phyloP scores from a whole-genome alignment of 2,329 filamentous ascomycete species.

The Pseudocercospora eumusae region DNA sequence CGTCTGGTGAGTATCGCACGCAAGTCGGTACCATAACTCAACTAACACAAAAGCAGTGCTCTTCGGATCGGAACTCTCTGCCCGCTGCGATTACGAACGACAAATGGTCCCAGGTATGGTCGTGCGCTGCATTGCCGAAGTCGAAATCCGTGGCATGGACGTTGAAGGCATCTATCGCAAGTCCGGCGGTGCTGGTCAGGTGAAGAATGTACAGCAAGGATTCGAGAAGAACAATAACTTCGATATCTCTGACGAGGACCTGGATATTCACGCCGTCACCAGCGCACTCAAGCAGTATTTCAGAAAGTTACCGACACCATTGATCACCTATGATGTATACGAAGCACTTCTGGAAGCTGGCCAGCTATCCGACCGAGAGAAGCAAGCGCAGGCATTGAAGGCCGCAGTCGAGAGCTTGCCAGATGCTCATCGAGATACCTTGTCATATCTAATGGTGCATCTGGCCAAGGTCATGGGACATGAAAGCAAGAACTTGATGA shows the following conservation, averaged over 20 bases:
- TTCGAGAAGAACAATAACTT: constrained; percentile 78
- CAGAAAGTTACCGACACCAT: constrained; percentile 82
- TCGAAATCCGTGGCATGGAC: constrained; percentile 94
- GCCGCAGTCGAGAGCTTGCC: constrained; percentile 77
- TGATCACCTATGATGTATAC: constrained; percentile 91
- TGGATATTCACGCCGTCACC: constrained; percentile 95
- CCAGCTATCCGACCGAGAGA: constrained; percentile 60
- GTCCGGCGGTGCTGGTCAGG: constrained; percentile 87
- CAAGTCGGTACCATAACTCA: not conserved
- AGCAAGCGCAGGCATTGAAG: constrained; percentile 70
- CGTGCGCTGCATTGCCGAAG: constrained; percentile 91
- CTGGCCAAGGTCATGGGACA: constrained; percentile 80
- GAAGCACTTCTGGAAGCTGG: constrained; percentile 78
- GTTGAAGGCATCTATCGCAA: constrained; percentile 97
- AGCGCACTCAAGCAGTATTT: constrained; percentile 98
- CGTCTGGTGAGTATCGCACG: constrained; percentile 35
- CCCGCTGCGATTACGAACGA: constrained; percentile 84
- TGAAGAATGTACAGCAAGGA: constrained; percentile 85
- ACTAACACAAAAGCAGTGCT: constrained; percentile 53
- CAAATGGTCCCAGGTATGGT: constrained; percentile 88
- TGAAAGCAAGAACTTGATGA: constrained; percentile 91
- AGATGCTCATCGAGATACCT: constrained; percentile 78
- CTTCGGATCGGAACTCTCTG: constrained; percentile 86
- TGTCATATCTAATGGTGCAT: constrained; percentile 94
- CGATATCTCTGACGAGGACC: constrained; percentile 88